Percentiles rank a stretch among this genome's conserved stretches.
These are phyloP conservation scores for Pezizomycotina sp. DNA, from an alignment of 2,329 filamentous ascomycete species.

Conservation along the genomic window DNA sequence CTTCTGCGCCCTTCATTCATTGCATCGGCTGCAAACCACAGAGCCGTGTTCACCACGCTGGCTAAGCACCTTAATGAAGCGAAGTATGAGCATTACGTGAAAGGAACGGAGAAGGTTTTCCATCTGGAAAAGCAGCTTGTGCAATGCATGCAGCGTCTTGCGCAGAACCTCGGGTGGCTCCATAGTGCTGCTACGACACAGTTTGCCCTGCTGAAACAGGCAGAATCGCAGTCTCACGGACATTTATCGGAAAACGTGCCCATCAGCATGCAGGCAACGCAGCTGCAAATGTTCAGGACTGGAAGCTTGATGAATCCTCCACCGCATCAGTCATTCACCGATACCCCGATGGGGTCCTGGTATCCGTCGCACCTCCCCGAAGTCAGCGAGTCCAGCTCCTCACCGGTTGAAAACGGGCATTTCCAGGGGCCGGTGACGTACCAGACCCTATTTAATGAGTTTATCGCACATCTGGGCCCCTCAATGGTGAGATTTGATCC, in stretches of 20 bases:
- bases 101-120: constrained; percentile 47
- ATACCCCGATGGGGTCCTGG: too few species aligned
- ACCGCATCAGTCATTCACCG: too few species aligned
- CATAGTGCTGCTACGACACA: constrained; percentile 80
- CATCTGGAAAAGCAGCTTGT: constrained; percentile 62
- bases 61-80: constrained; percentile 46
- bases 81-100: constrained; percentile 46
- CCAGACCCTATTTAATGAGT: constrained; percentile 81
- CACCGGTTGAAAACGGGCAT: too few species aligned
- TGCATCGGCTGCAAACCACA: constrained; percentile 37
- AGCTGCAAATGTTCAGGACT: constrained; percentile 2
- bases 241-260: too few species aligned
- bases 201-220: constrained; percentile 63
- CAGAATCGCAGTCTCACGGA: too few species aligned
- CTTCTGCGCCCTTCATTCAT: constrained; percentile 37
- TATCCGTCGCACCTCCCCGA: too few species aligned
- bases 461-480: constrained; percentile 74
- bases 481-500: constrained; percentile 47
- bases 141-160: constrained; percentile 66
- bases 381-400: too few species aligned
- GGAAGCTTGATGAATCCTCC: not conserved
- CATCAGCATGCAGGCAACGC: not conserved
- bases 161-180: constrained; percentile 78
- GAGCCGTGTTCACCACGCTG: constrained; percentile 39
- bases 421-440: too few species aligned